Evolutionary conservation across 495 filamentous ascomycete genomes (phyloP), one percentile per base, ranked within the genome.

Genomic region (Cudoniella acicularis): DNA sequence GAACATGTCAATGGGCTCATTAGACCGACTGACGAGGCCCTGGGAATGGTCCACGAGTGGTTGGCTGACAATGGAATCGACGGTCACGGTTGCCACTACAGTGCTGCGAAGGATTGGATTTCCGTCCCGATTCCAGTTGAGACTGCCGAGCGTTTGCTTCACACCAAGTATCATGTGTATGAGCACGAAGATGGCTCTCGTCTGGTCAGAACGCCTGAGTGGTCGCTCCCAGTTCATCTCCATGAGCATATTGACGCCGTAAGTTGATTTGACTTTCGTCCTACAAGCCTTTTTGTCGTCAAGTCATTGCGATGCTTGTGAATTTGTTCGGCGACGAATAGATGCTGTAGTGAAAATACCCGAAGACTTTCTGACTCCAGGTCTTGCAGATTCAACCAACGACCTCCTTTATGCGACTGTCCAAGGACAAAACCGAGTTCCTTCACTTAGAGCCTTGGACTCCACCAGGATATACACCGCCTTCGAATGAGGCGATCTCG

Each of bases 351-450:
- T n/a, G n/a, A n/a, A n/a, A n/a, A n/a, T n/a, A n/a, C n/a, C n/a
- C n/a, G n/a, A n/a, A n/a, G n/a, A n/a, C n/a, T n/a, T n/a, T n/a
- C n/a, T n/a, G n/a, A n/a, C n/a, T n/a, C n/a, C n/a, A n/a, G n/a
- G n/a, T n/a, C n/a, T n/a, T n/a, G n/a, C n/a, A n/a, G 0, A 81
- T 88, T 50, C 86, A 88, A 70, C 85, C 84, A 10, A 87, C 84
- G 8, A 88, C 79, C 42, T 83, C 83, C 2, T 88, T 89, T 69
- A 73, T 79, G 61, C 71, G 72, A 56, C 16, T 50, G 24, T 17
- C 10, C 67, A 66, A 69, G 1, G 45, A 62, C 40, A 59, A 46
- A 22, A 50, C 55, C 25, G 59, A 52, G 1, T 62, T 18, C 3
- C 50, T 52, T 23, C 59, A 62, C 25, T 1, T 16, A 22, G 11